Conservation (phyloP, 1,139 yeast species). For the Torulaspora globosa region DNA sequence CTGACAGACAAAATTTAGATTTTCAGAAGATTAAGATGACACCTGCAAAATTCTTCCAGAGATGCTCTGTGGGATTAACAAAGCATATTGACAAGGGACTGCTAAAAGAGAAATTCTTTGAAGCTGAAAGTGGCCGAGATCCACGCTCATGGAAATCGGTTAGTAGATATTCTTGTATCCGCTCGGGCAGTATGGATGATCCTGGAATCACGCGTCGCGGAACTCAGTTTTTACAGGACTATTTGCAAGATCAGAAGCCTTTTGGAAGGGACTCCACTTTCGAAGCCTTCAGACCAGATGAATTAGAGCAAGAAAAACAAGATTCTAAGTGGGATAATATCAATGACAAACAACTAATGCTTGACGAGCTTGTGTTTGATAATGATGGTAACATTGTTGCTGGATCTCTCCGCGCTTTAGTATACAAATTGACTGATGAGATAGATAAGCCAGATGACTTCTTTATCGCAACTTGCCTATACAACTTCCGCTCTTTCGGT, state of each 20-base stretch:
- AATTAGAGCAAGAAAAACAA: constrained; percentile 10
- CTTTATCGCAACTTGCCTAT: constrained; percentile 70
- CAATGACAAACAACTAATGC: constrained; percentile 32
- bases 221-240: constrained; percentile 44
- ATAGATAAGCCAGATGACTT: constrained; percentile 58
- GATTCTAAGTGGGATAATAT: constrained; percentile 21
- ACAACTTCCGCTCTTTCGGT: constrained; percentile 75
- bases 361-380: constrained; percentile 45
- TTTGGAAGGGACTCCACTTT: constrained; percentile 44
- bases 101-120: constrained; percentile 24
- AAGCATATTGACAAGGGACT: constrained; percentile 39
- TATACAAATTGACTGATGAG: constrained; percentile 70
- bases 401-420: constrained; percentile 72
- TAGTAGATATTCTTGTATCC: constrained; percentile 55
- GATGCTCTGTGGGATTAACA: constrained; percentile 60
- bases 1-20: constrained; percentile 69
- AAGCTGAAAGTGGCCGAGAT: constrained; percentile 15
- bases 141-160: constrained; percentile 10
- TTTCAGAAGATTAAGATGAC: constrained; percentile 54
- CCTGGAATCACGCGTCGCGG: constrained; percentile 58
- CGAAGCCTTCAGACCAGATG: constrained; percentile 36
- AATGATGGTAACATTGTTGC: constrained; percentile 61
- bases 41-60: constrained; percentile 58
- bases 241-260: constrained; percentile 40
- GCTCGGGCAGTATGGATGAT: constrained; percentile 54